phyloP scores from a whole-genome alignment of 2,329 filamentous ascomycete species.

The Cytospora paraplurivora region DNA sequence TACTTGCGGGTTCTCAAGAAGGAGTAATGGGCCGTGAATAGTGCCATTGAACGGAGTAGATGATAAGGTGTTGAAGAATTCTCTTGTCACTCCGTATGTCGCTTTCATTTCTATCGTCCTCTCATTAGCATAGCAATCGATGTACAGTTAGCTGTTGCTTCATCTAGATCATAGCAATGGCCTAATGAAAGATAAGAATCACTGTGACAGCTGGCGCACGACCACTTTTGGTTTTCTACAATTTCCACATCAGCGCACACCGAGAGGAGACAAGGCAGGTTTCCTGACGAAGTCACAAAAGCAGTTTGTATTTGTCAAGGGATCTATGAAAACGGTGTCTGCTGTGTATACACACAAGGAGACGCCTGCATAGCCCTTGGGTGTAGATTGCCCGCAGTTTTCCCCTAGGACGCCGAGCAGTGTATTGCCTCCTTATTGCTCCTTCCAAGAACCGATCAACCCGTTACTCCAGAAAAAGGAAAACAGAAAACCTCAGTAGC shows the following conservation, averaged over 20 bases:
- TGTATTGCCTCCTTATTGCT: slow-evolving; percentile 6
- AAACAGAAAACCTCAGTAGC: background rate
- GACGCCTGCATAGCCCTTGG: slow-evolving; percentile 4
- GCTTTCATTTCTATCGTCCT: background rate
- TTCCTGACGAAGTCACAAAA: background rate
- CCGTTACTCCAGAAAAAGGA: slow-evolving; percentile 9
- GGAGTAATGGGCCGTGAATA: slow-evolving; percentile 22
- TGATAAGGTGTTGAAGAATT: background rate
- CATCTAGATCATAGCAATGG: no score
- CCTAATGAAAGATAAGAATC: no score
- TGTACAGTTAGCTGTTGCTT: no score
- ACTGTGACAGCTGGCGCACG: no score
- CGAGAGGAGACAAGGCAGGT: no score
- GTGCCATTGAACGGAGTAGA: background rate
- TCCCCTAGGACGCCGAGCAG: slow-evolving; percentile 21
- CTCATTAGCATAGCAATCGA: background rate
- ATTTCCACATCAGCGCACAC: no score
- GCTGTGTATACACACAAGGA: slow-evolving; percentile 14
- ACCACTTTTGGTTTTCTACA: no score
- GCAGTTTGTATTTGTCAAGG: slow-evolving; percentile 16
- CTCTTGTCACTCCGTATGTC: background rate
- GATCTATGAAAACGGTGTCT: slow-evolving; percentile 32
- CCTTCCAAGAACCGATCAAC: background rate
- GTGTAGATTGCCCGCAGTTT: slow-evolving; percentile 10
- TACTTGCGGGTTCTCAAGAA: slow-evolving; percentile 54